phyloP scores from a whole-genome alignment of 495 filamentous ascomycete species.

The Aspergillus ellipticus region DNA sequence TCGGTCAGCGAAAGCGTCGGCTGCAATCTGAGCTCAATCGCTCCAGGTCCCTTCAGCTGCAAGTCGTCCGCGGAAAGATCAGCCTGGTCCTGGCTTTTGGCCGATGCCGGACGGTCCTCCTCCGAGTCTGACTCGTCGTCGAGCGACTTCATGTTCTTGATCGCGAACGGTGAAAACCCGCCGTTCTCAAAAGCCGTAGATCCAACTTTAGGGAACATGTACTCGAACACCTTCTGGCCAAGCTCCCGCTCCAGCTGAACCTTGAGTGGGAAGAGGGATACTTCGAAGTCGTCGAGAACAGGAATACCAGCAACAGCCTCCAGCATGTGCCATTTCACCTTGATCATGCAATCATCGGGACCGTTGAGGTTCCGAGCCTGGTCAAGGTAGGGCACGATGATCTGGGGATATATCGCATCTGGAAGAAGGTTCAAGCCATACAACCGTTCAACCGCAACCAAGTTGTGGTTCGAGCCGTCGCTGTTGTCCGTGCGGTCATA shows the following conservation, averaged over 20 bases:
- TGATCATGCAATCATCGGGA: slow-evolving; percentile 70
- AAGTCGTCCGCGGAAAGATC: slow-evolving; percentile 35
- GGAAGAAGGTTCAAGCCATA: slow-evolving; percentile 84
- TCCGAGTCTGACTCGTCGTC: slow-evolving; percentile 54
- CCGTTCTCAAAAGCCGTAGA: slow-evolving; percentile 57
- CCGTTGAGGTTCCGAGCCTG: slow-evolving; percentile 50
- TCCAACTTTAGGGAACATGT: slow-evolving; percentile 85
- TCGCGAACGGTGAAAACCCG: slow-evolving; percentile 74
- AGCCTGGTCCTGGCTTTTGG: slow-evolving; percentile 25
- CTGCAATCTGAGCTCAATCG: slow-evolving; percentile 71
- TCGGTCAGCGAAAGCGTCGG: slow-evolving; percentile 69
- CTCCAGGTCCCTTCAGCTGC: slow-evolving; percentile 53
- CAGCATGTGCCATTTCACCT: slow-evolving; percentile 94
- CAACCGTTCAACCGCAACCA: slow-evolving; percentile 78
- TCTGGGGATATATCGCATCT: slow-evolving; percentile 89
- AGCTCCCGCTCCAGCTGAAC: slow-evolving; percentile 92
- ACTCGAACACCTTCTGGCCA: slow-evolving; percentile 92
- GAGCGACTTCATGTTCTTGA: slow-evolving; percentile 67
- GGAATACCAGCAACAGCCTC: slow-evolving; percentile 98
- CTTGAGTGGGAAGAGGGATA: slow-evolving; percentile 87
- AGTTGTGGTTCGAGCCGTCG: slow-evolving; percentile 93
- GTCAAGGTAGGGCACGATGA: slow-evolving; percentile 85
- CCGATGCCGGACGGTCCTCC: slow-evolving; percentile 29
- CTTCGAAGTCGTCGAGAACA: slow-evolving; percentile 95
- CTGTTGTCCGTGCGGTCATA: slow-evolving; percentile 95